Evolutionary conservation across 2,329 filamentous ascomycete genomes (phyloP).

Genomic region (Blastomyces gilchristii): DNA sequence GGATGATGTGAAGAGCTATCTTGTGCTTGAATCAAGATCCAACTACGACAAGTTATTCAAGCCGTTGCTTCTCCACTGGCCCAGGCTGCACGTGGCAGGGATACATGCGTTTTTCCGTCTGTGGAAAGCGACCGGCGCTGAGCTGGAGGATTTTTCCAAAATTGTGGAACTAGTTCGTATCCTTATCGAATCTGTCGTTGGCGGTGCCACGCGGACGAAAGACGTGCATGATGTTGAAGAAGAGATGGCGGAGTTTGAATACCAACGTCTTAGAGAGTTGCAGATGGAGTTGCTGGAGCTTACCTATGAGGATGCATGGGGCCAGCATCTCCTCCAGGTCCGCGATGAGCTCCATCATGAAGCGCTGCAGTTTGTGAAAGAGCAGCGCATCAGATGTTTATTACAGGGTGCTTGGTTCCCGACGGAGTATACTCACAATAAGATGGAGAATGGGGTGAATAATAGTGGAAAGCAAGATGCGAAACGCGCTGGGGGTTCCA

Average conservation of each 20-base stretch:
- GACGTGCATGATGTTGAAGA: constrained; percentile 83
- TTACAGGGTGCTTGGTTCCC: constrained; percentile 85
- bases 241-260: constrained; percentile 75
- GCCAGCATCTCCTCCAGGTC: constrained; percentile 77
- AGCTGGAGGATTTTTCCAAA: constrained; percentile 82
- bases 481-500: constrained; percentile 28
- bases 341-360: constrained; percentile 84
- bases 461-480: constrained; percentile 32
- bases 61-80: constrained; percentile 86
- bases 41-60: constrained; percentile 80
- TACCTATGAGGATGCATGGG: constrained; percentile 92
- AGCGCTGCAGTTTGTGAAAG: constrained; percentile 90
- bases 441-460: constrained; percentile 38
- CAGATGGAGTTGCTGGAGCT: constrained; percentile 90
- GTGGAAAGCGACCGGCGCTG: constrained; percentile 83
- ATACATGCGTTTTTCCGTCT: constrained; percentile 80
- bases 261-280: constrained; percentile 63
- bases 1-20: constrained; percentile 66
- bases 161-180: constrained; percentile 86
- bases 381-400: constrained; percentile 84
- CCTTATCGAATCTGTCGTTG: constrained; percentile 78
- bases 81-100: constrained; percentile 72
- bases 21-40: constrained; percentile 61
- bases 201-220: constrained; percentile 67
- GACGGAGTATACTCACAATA: constrained; percentile 37